Evolutionary conservation across 371 early-diverging fungal species (phyloP).

Genomic region (Saksenaea oblongispora): DNA sequence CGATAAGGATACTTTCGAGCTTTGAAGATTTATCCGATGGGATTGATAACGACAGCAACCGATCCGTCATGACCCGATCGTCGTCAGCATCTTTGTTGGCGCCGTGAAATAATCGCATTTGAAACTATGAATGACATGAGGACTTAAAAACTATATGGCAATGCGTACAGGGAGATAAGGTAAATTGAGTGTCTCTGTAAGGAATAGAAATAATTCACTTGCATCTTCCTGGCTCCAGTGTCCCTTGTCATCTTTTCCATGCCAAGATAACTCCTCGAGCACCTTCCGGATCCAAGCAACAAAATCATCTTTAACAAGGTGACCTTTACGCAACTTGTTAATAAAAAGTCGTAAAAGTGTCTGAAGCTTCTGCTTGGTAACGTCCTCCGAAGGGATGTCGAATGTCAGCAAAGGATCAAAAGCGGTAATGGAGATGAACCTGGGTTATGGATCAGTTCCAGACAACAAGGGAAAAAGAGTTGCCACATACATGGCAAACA

Average conservation of each 20-base stretch:
- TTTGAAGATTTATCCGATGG: conserved; percentile 20
- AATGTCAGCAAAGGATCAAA: conserved; percentile 46
- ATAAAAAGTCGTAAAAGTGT: conserved; percentile 54
- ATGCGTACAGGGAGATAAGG: conserved; percentile 56
- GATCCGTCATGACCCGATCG: conserved; percentile 59
- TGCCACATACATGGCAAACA: conserved; percentile 65
- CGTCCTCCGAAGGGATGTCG: conserved; percentile 24
- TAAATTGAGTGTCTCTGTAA: conserved; percentile 55
- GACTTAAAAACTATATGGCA: neutral
- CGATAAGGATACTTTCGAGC: conserved; percentile 26
- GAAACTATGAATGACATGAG: conserved; percentile 26
- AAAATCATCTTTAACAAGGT: conserved; percentile 40
- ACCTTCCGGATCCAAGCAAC: conserved; percentile 50
- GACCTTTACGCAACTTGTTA: conserved; percentile 54
- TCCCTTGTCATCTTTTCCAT: conserved; percentile 26
- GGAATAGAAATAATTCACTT: conserved; percentile 57
- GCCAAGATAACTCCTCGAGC: conserved; percentile 53
- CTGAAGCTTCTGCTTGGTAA: conserved; percentile 36
- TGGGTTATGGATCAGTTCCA: neutral
- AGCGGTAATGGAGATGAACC: conserved; percentile 11
- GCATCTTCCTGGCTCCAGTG: conserved; percentile 59
- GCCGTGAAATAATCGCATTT: conserved; percentile 58
- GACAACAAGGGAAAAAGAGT: neutral
- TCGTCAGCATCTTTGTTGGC: conserved; percentile 53
- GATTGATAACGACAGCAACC: conserved; percentile 51